Conservation (phyloP, 148 eudicot genomes). For the Vaccinium myrtillus region DNA sequence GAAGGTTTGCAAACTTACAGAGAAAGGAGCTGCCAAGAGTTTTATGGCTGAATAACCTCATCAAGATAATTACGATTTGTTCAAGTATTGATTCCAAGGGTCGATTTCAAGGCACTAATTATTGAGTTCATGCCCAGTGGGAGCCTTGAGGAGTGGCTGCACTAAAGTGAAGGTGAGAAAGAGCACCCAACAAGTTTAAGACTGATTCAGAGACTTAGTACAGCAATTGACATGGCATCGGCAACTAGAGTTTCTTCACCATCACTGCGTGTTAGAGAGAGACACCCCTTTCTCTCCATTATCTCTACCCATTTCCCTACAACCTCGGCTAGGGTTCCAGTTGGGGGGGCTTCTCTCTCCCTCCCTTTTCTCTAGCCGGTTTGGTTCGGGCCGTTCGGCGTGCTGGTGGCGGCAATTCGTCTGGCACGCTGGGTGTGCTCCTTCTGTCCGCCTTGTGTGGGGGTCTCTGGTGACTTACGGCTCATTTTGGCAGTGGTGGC, state of each 20-base stretch:
- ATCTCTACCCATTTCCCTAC: too few relatives aligned
- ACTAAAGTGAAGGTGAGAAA: too few relatives aligned
- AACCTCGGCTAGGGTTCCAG: too few relatives aligned
- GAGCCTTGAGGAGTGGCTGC: background rate
- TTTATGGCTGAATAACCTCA: background rate
- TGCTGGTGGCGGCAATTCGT: too few relatives aligned
- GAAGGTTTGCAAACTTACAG: background rate
- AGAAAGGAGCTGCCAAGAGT: constrained; percentile 6
- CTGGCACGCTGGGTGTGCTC: too few relatives aligned
- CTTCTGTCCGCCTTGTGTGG: too few relatives aligned
- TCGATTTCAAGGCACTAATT: background rate
- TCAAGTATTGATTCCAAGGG: background rate
- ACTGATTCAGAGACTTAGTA: constrained; percentile 6
- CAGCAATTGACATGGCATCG: constrained; percentile 12
- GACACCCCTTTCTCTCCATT: too few relatives aligned
- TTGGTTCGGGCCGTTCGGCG: too few relatives aligned
- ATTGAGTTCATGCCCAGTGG: background rate
- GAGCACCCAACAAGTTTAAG: constrained; percentile 16
- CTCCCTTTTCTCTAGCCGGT: too few relatives aligned
- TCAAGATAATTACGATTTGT: background rate
- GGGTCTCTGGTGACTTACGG: too few relatives aligned
- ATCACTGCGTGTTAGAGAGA: background rate
- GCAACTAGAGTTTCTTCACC: constrained; percentile 20
- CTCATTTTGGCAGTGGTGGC: too few relatives aligned
- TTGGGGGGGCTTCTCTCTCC: too few relatives aligned